These are phyloP conservation scores for Tuctoria greenei DNA, from an alignment of 176 grass and related monocot species.

Conservation along the genomic window DNA sequence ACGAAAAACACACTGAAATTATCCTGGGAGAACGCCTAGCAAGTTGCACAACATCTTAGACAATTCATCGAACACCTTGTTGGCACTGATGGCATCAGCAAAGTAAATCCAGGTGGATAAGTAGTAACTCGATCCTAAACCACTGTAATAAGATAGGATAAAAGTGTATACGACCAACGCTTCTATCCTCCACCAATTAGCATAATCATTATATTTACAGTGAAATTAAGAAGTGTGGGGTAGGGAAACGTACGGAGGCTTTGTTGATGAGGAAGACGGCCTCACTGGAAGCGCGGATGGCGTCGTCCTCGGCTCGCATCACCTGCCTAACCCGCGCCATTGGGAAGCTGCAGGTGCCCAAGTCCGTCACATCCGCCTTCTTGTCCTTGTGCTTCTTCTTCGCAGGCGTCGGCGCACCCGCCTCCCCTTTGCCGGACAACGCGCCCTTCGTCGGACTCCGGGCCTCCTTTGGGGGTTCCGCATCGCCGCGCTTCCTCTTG, in stretches of 20 bases:
- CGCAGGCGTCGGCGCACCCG: background rate
- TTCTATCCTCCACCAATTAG: background rate
- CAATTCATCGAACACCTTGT: constrained; percentile 1
- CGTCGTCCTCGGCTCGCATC: constrained; percentile 58
- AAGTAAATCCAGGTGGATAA: background rate
- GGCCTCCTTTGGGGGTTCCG: constrained; percentile 3
- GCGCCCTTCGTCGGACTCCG: constrained; percentile 27
- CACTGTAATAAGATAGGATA: background rate
- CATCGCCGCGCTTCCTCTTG: constrained; percentile 40
- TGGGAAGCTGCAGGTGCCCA: constrained; percentile 52
- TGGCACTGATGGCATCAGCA: background rate
- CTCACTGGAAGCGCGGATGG: constrained; percentile 49
- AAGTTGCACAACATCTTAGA: background rate
- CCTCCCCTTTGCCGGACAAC: background rate
- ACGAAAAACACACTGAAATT: background rate
- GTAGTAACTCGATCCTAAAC: background rate
- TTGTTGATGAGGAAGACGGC: constrained; percentile 93
- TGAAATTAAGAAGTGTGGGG: background rate
- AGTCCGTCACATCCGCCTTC: background rate
- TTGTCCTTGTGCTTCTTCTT: constrained; percentile 49
- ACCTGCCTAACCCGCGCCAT: constrained; percentile 61
- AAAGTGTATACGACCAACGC: background rate
- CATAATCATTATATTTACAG: background rate
- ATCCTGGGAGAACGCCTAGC: background rate
- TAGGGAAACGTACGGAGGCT: constrained; percentile 50